Base-by-base conservation (phyloP, 75 land plant species). In the Ceratopteris richardii region DNA sequence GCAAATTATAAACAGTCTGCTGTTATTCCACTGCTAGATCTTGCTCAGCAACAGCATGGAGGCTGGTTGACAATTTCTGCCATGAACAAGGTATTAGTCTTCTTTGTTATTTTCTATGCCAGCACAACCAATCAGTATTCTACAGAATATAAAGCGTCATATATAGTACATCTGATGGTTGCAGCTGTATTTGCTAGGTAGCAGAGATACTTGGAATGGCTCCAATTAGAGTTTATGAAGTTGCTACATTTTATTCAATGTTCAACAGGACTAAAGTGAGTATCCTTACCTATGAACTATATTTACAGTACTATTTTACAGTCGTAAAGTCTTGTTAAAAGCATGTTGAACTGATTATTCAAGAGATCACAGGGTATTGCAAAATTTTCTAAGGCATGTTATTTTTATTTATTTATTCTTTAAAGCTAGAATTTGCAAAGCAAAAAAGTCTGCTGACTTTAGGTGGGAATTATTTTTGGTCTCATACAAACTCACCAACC, bases 41-140 rank as follows among this genome's bases (percentile, higher is more conserved):
- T 94, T 63, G 98, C 96, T 17, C 98, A 94, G 58, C 98, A 89
- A 64, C 98, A 94, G 57, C 82, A 90, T 68, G 96, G 96, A 64
- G 98, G 98, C 21, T 94, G 98, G 98, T 55, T 94, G 19, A 77
- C 98, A 29, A 91, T 94, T 58, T 81, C 96, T 59, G 96, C 98
- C 14, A 94, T 94, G 98, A 86, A 94, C 62, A 82, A 75, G 69
- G 98, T 92, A 77, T 33, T 33, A 9, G 37, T 3, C 40, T 73
- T 72, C 64, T 9, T 60, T 60, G 19, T 10, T 20, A 36, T 62
- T n/a, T n/a, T n/a, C n/a, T n/a, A n/a, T n/a, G n/a, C n/a, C n/a
- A n/a, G n/a, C n/a, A n/a, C n/a, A n/a, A n/a, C n/a, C n/a, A n/a
- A n/a, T n/a, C n/a, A n/a, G n/a, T n/a, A n/a, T n/a, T n/a, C n/a